Percentiles rank a stretch among this genome's conserved stretches.
Conservation (phyloP, 176 grass and related monocot genomes). For the Panicum miliaceum region DNA sequence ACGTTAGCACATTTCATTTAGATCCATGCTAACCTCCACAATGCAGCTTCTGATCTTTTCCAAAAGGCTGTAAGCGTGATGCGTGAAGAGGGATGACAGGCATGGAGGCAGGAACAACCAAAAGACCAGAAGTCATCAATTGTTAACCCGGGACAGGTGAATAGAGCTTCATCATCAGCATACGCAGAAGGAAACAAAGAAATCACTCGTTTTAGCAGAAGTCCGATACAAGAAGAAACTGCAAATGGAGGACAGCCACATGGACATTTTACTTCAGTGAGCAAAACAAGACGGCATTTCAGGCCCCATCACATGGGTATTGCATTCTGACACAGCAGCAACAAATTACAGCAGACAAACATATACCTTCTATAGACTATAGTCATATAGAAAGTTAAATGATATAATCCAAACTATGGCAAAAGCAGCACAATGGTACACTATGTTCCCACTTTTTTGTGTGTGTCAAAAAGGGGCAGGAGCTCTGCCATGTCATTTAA, state of each 20-base stretch:
- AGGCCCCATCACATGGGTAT: not conserved
- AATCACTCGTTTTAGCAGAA: not conserved
- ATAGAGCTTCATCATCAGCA: not conserved
- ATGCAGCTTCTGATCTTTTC: too few species aligned
- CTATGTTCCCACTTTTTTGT: not conserved
- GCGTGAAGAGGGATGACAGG: not conserved
- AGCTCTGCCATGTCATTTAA: too few species aligned
- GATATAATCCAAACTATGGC: not conserved
- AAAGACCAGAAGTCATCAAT: not conserved
- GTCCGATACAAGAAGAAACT: not conserved
- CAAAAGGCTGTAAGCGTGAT: too few species aligned
- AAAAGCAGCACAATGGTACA: not conserved
- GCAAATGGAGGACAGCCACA: not conserved
- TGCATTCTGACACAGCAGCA: constrained; percentile 27
- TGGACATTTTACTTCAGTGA: not conserved
- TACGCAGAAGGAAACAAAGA: not conserved
- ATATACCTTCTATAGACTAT: not conserved
- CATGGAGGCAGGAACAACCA: not conserved
- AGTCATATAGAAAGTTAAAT: not conserved
- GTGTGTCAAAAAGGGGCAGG: too few species aligned
- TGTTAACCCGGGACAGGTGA: not conserved
- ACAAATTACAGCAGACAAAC: not conserved
- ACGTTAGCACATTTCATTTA: not conserved
- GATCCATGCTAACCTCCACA: too few species aligned
- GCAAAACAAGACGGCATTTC: not conserved